Evolutionary conservation across 768 basidiomycete species (phyloP).

Genomic region (Amanita fuliginea): DNA sequence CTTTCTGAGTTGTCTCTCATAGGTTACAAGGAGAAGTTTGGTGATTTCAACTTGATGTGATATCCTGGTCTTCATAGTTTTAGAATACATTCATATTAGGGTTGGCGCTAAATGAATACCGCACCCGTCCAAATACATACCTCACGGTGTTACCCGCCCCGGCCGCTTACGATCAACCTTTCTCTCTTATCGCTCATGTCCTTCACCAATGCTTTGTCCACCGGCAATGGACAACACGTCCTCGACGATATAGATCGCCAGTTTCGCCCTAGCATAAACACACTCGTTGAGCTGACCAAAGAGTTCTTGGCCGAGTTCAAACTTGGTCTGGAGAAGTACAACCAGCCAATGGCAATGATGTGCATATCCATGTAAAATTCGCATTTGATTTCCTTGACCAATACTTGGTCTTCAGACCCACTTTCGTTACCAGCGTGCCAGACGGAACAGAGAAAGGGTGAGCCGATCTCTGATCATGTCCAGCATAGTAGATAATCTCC

Average conservation of each 20-base stretch:
- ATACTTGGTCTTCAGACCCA: conserved; percentile 45
- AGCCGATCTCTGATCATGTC: conserved; percentile 13
- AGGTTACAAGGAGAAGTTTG: conserved; percentile 96
- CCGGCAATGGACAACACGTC: conserved; percentile 29
- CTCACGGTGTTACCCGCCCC: not conserved
- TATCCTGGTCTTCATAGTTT: conserved; percentile 6
- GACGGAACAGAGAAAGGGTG: conserved; percentile 92
- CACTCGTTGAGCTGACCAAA: conserved; percentile 58
- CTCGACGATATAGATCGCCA: conserved; percentile 61
- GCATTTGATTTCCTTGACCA: not conserved
- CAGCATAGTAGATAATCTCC: conserved; percentile 1
- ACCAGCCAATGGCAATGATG: conserved; percentile 90
- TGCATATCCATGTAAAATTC: conserved; percentile 21
- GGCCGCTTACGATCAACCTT: not conserved
- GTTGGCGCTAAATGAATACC: not conserved
- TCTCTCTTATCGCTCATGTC: conserved; percentile 22
- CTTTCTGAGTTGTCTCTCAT: not conserved
- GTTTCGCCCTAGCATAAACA: conserved; percentile 54
- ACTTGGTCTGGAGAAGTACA: conserved; percentile 62
- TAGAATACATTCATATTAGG: not conserved
- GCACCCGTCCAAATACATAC: conserved; percentile 8
- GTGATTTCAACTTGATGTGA: conserved; percentile 88
- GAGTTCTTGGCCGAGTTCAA: conserved; percentile 77
- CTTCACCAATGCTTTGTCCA: conserved; percentile 27
- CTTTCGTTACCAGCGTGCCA: conserved; percentile 92